Evolutionary conservation across 2,329 filamentous ascomycete genomes (phyloP).

Genomic region (Zymoseptoria passerinii): DNA sequence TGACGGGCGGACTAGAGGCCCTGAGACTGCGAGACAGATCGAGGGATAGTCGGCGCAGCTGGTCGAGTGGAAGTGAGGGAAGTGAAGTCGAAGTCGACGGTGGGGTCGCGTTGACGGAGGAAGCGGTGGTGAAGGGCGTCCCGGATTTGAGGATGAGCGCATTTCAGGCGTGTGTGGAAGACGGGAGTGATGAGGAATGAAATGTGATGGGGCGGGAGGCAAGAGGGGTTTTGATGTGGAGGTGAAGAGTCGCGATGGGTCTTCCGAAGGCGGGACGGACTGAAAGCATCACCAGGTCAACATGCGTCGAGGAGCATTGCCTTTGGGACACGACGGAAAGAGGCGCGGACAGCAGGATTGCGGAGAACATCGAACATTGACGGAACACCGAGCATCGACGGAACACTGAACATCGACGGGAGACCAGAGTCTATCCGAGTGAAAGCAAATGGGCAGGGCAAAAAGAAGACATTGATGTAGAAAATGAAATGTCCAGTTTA

Average conservation of each 20-base stretch:
- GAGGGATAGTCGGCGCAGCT: slow-evolving; percentile 10
- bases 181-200: neutral
- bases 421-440: neutral
- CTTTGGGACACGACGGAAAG: too few species aligned
- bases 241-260: neutral
- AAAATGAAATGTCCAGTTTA: too few species aligned
- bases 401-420: too few species aligned
- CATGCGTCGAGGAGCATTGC: too few species aligned
- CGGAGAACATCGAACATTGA: too few species aligned
- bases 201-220: too few species aligned
- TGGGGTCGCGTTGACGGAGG: slow-evolving; percentile 50
- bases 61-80: slow-evolving; percentile 14
- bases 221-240: too few species aligned
- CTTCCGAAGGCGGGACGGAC: neutral
- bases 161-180: neutral
- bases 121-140: slow-evolving; percentile 43
- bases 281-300: too few species aligned
- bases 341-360: too few species aligned
- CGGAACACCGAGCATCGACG: too few species aligned
- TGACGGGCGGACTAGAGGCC: slow-evolving; percentile 3
- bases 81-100: slow-evolving; percentile 41
- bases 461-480: neutral
- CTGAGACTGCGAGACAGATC: neutral
- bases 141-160: slow-evolving; percentile 23
- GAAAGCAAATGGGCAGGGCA: neutral